These are phyloP conservation scores for Remersonia thermophila DNA, from an alignment of 2,329 filamentous ascomycete species.

Conservation along the genomic window DNA sequence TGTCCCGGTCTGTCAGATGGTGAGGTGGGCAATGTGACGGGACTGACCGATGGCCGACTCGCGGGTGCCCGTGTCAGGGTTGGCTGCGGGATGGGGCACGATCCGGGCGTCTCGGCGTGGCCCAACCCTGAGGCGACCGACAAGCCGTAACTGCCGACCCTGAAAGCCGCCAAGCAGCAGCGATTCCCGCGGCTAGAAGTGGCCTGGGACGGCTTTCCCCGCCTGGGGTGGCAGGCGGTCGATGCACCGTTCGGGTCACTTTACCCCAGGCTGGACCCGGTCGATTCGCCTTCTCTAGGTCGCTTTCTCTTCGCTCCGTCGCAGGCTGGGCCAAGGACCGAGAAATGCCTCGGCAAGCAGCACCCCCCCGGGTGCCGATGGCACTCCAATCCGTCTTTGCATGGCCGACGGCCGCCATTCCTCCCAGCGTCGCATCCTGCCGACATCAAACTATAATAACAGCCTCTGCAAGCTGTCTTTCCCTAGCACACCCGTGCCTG, in stretches of 20 bases:
- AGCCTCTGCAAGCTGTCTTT: no score
- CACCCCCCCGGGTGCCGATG: constrained; percentile 6
- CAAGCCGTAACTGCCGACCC: constrained; percentile 10
- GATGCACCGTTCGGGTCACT: constrained; percentile 12
- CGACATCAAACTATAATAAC: no score
- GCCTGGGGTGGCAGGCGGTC: no score
- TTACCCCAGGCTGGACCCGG: constrained; percentile 10
- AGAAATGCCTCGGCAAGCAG: constrained; percentile 16
- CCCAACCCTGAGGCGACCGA: neutral
- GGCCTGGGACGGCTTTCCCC: constrained; percentile 7
- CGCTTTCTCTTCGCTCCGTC: neutral
- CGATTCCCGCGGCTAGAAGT: constrained; percentile 2
- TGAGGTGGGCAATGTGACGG: no score
- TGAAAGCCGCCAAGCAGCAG: constrained; percentile 4
- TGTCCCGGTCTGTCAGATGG: no score
- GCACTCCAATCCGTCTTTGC: neutral
- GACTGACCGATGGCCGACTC: no score
- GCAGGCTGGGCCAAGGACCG: constrained; percentile 5
- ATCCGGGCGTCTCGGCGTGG: constrained; percentile 1
- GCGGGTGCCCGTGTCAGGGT: no score
- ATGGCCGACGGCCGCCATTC: constrained; percentile 27
- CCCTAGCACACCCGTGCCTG: no score
- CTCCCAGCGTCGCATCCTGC: neutral
- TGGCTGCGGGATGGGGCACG: constrained; percentile 2
- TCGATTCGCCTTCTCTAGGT: no score